Percentiles rank a stretch among this genome's conserved stretches.
phyloP scores from a whole-genome alignment of 2,329 filamentous ascomycete genomes.

The Cercospora zeina region DNA sequence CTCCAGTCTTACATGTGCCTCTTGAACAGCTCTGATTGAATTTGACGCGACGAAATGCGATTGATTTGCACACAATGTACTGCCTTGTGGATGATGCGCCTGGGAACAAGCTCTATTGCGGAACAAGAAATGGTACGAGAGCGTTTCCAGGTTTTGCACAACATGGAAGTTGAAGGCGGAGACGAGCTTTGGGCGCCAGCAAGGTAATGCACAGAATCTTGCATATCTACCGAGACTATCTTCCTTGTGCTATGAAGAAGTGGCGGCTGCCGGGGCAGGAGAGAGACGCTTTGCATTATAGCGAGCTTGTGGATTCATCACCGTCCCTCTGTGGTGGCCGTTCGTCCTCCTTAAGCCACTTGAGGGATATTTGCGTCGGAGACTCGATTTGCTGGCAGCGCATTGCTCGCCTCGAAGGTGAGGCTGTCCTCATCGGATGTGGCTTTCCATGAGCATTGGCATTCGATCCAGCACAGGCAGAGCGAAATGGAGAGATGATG shows the following conservation, averaged over 20 bases:
- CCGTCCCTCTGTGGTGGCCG: neutral
- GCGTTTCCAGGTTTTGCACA: no score
- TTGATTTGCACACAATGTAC: no score
- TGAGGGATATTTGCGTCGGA: neutral
- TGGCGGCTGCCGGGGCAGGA: neutral
- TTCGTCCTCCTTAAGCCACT: neutral
- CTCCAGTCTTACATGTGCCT: no score
- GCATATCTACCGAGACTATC: neutral
- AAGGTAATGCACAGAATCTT: neutral
- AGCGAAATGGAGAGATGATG: neutral
- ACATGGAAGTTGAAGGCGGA: no score
- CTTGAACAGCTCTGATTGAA: no score
- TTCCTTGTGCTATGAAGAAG: neutral
- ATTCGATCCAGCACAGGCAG: neutral
- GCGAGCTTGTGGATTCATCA: neutral
- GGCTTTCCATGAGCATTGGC: neutral
- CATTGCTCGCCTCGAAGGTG: neutral
- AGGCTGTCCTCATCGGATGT: no score
- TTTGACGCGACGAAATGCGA: no score
- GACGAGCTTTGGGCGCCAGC: no score
- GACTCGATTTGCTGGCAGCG: neutral
- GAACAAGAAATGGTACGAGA: no score
- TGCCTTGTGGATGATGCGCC: no score
- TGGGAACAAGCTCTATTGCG: no score
- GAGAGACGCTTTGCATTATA: neutral